phyloP scores from a whole-genome alignment of 495 filamentous ascomycete species.

The Neurospora sp. region DNA sequence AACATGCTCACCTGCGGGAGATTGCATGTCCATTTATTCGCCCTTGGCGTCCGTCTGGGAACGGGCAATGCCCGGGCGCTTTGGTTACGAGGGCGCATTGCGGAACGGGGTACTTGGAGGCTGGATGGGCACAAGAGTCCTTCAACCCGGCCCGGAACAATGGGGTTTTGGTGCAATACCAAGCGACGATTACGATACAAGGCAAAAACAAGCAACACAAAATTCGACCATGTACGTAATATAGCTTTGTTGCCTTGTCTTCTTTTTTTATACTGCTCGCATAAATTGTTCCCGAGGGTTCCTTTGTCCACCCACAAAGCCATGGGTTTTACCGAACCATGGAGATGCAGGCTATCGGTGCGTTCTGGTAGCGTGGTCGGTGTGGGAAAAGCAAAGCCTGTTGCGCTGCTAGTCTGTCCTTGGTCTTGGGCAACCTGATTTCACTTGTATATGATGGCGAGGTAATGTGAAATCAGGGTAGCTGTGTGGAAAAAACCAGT shows the following conservation, averaged over 20 bases:
- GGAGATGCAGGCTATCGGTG: background rate
- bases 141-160: background rate
- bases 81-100: background rate
- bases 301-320: background rate
- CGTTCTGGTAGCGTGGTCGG: background rate
- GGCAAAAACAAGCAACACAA: background rate
- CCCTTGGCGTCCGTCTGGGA: background rate
- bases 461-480: background rate
- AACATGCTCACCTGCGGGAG: background rate
- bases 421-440: background rate
- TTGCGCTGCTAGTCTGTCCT: background rate
- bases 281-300: background rate
- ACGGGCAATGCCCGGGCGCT: background rate
- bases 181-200: background rate
- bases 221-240: background rate
- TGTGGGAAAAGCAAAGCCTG: background rate
- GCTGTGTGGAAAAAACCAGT: background rate
- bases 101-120: background rate
- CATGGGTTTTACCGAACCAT: background rate
- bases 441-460: background rate
- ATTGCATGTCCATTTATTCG: background rate
- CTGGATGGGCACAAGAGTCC: background rate
- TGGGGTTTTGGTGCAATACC: background rate
- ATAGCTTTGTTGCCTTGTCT: background rate
- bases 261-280: background rate